phyloP scores from a whole-genome alignment of 805 yeast genomes.

The Candida golubevii region DNA sequence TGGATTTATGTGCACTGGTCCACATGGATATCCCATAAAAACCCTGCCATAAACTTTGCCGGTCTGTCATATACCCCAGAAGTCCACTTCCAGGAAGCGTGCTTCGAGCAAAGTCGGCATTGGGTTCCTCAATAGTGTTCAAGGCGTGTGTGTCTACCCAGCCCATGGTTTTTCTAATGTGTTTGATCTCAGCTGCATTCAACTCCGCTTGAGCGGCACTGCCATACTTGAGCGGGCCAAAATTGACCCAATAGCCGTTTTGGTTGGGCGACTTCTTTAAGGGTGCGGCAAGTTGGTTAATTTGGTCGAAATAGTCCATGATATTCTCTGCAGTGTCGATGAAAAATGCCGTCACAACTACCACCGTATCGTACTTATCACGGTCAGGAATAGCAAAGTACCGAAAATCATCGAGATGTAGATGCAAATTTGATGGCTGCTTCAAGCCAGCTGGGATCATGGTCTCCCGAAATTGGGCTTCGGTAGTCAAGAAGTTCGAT shows the following conservation, averaged over 20 bases:
- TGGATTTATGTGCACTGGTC: slow-evolving; percentile 39
- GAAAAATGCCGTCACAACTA: slow-evolving; percentile 69
- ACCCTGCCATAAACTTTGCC: slow-evolving; percentile 69
- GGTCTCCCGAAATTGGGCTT: slow-evolving; percentile 49
- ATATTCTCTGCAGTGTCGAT: slow-evolving; percentile 90
- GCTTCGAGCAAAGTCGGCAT: slow-evolving; percentile 4
- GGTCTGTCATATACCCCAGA: slow-evolving; percentile 65
- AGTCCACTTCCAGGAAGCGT: slow-evolving; percentile 21
- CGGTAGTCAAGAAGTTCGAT: slow-evolving; percentile 53
- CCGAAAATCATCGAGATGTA: slow-evolving; percentile 63
- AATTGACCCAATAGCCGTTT: slow-evolving; percentile 76
- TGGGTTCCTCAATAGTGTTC: slow-evolving; percentile 13
- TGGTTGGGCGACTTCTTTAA: slow-evolving; percentile 27
- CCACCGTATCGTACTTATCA: slow-evolving; percentile 40
- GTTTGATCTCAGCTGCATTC: slow-evolving; percentile 60
- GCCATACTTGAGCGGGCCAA: slow-evolving; percentile 92
- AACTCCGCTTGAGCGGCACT: slow-evolving; percentile 75
- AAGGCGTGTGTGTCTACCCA: slow-evolving; percentile 44
- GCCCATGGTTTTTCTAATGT: slow-evolving; percentile 53
- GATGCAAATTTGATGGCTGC: slow-evolving; percentile 45
- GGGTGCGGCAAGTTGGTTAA: slow-evolving; percentile 40
- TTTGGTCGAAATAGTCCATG: slow-evolving; percentile 66
- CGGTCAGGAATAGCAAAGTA: slow-evolving; percentile 36
- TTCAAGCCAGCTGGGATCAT: slow-evolving; percentile 20
- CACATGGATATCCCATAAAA: slow-evolving; percentile 64